Percentiles rank a stretch among this genome's conserved stretches.
phyloP scores from a whole-genome alignment of 495 filamentous ascomycete species.

The Hypoxylon lienhwacheense region DNA sequence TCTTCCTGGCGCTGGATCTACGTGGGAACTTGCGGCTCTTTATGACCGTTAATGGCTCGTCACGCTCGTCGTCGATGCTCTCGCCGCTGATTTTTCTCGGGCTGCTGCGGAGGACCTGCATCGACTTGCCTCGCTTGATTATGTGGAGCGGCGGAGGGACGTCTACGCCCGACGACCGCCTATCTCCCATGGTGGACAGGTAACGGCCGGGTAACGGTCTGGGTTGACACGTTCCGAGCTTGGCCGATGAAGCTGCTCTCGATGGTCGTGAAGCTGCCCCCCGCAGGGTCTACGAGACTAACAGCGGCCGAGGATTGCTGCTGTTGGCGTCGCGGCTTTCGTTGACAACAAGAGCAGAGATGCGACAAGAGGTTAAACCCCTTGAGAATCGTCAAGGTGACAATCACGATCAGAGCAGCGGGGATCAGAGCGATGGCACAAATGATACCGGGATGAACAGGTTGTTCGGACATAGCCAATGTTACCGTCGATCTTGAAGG shows the following conservation, averaged over 20 bases:
- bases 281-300: constrained; percentile 2
- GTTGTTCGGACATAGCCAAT: constrained; percentile 41
- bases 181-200: constrained; percentile 21
- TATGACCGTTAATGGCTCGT: constrained; percentile 32
- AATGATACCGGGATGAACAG: constrained; percentile 39
- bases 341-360: constrained; percentile 9
- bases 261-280: constrained; percentile 21
- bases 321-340: constrained; percentile 33
- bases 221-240: constrained; percentile 13
- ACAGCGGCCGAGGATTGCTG: not conserved
- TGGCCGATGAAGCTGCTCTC: constrained; percentile 43
- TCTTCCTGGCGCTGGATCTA: constrained; percentile 1
- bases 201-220: constrained; percentile 2
- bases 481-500: constrained; percentile 22
- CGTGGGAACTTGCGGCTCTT: constrained; percentile 27
- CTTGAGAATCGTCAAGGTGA: constrained; percentile 29
- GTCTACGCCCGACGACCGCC: constrained; percentile 11
- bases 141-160: constrained; percentile 36
- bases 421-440: constrained; percentile 59
- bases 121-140: constrained; percentile 37
- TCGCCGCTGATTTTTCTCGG: constrained; percentile 31
- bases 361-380: constrained; percentile 34
- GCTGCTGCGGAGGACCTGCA: constrained; percentile 30
- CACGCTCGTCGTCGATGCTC: constrained; percentile 26
- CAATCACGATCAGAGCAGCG: constrained; percentile 34